phyloP scores from a whole-genome alignment of 2,329 filamentous ascomycete species.

The Microsporum ferrugineum region DNA sequence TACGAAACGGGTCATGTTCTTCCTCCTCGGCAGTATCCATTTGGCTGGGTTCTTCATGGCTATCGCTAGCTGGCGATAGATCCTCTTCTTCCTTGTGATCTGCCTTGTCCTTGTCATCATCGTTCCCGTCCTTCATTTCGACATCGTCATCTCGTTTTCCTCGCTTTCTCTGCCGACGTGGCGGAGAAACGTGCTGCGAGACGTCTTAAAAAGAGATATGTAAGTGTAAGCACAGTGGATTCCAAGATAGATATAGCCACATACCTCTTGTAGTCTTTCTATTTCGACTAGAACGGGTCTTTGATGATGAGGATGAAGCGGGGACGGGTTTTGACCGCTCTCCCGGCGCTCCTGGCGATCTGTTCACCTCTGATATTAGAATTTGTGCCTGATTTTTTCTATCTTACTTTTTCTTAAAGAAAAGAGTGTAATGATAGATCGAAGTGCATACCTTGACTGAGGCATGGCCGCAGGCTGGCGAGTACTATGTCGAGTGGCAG shows the following conservation, averaged over 20 bases:
- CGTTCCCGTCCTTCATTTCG: constrained; percentile 59
- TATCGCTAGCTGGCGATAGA: constrained; percentile 50
- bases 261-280: constrained; percentile 53
- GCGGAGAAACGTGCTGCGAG: constrained; percentile 21
- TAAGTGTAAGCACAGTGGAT: not conserved
- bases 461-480: constrained; percentile 31
- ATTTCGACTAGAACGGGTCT: constrained; percentile 59
- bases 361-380: not conserved
- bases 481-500: constrained; percentile 30
- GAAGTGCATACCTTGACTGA: constrained; percentile 29
- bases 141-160: constrained; percentile 52
- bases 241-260: constrained; percentile 1
- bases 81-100: constrained; percentile 42
- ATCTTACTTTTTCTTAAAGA: too few relatives aligned
- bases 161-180: constrained; percentile 44
- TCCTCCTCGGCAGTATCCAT: constrained; percentile 55
- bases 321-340: constrained; percentile 41
- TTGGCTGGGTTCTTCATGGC: constrained; percentile 52
- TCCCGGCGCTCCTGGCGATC: constrained; percentile 34
- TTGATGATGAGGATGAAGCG: constrained; percentile 52
- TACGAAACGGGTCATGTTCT: constrained; percentile 50
- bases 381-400: not conserved
- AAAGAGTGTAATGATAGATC: constrained; percentile 11
- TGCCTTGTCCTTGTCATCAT: constrained; percentile 34
- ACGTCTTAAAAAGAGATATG: not conserved